Percentiles rank a stretch among this genome's conserved stretches.
These are phyloP conservation scores for Phytophthora nicotianae DNA, from an alignment of 352 stramenopile genomes.

Conservation along the genomic window DNA sequence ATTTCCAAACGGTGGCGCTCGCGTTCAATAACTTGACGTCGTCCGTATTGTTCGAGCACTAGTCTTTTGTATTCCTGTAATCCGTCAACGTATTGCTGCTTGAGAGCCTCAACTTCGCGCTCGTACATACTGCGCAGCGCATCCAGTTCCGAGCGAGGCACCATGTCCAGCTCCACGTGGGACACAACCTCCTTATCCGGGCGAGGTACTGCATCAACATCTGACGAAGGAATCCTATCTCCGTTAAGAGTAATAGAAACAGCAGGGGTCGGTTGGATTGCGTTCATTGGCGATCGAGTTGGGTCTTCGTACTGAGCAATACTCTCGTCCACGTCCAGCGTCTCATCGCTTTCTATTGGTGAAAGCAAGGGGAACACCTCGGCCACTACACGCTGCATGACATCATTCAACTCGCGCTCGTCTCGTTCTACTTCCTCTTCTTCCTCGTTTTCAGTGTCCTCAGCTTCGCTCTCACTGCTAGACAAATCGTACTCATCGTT, in stretches of 20 bases:
- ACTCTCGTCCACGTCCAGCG: slow-evolving; percentile 42
- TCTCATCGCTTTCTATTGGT: slow-evolving; percentile 40
- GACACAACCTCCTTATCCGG: neutral
- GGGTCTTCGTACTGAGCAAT: slow-evolving; percentile 67
- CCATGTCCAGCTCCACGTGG: neutral
- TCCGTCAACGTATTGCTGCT: slow-evolving; percentile 61
- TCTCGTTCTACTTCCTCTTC: slow-evolving; percentile 48
- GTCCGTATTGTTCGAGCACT: slow-evolving; percentile 74
- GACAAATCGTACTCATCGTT: slow-evolving; percentile 58
- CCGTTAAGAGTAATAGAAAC: neutral
- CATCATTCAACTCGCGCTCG: slow-evolving; percentile 53
- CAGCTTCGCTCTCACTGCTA: slow-evolving; percentile 51
- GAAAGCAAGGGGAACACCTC: slow-evolving; percentile 49
- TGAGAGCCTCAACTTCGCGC: slow-evolving; percentile 50
- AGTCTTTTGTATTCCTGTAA: slow-evolving; percentile 76
- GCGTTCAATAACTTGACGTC: slow-evolving; percentile 57
- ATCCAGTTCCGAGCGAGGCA: slow-evolving; percentile 47
- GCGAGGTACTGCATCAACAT: neutral
- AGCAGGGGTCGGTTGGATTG: slow-evolving; percentile 17
- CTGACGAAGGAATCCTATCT: neutral
- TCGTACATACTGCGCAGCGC: slow-evolving; percentile 40
- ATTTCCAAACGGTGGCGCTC: slow-evolving; percentile 68
- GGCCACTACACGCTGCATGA: slow-evolving; percentile 56
- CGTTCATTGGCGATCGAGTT: slow-evolving; percentile 24
- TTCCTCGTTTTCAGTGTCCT: slow-evolving; percentile 33